Evolutionary conservation across 2,329 filamentous ascomycete genomes (phyloP).

Genomic region (Penicillium fuscoglaucum): DNA sequence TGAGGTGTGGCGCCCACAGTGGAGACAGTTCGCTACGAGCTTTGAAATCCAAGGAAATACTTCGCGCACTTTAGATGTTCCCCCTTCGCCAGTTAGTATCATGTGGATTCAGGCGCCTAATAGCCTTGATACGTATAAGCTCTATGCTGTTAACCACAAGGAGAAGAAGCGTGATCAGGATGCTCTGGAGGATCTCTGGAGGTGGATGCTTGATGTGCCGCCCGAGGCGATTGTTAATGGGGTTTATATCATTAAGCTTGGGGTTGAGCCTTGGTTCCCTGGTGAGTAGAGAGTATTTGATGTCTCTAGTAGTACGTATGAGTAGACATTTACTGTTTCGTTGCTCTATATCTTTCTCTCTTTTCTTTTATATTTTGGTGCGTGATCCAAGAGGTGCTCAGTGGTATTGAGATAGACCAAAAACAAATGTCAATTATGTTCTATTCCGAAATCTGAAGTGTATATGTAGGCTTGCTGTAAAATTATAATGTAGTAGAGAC

Average conservation of each 20-base stretch:
- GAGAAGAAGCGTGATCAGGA: neutral
- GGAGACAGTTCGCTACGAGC: neutral
- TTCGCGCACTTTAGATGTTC: neutral
- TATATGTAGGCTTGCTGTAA: neutral
- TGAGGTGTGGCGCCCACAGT: neutral
- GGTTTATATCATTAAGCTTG: neutral
- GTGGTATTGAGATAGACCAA: neutral
- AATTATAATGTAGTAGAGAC: no score
- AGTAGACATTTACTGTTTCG: neutral
- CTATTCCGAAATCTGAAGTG: neutral
- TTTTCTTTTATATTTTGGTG: neutral
- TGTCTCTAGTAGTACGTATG: neutral
- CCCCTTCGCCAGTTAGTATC: neutral
- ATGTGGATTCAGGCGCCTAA: slow-evolving; percentile 1
- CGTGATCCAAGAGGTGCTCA: neutral
- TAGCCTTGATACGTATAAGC: neutral
- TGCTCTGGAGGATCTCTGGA: neutral
- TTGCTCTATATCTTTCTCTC: neutral
- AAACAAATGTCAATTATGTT: neutral
- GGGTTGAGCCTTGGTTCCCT: slow-evolving; percentile 3
- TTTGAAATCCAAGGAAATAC: neutral
- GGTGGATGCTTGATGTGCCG: neutral
- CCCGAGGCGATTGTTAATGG: neutral
- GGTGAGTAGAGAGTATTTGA: neutral
- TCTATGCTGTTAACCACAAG: neutral